A percentile compares a stretch with the other conserved stretches of the same genome.
Conservation (phyloP, 2,329 filamentous ascomycete genomes). For the Alternaria longipes region DNA sequence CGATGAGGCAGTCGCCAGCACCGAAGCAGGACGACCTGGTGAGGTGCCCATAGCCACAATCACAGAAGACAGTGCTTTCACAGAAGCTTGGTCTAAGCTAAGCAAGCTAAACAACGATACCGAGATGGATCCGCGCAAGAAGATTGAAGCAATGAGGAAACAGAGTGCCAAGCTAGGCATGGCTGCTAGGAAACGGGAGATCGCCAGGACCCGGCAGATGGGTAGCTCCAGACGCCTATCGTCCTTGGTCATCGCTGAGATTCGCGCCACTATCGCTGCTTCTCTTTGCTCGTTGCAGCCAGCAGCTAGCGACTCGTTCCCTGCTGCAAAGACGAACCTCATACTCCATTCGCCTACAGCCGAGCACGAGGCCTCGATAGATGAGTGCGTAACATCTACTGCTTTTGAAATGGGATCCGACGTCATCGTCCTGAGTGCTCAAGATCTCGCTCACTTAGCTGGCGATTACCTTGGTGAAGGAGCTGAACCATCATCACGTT, state of each 20-base stretch:
- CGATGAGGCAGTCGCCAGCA: constrained; percentile 13
- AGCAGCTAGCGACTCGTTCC: constrained; percentile 55
- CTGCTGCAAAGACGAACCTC: constrained; percentile 64
- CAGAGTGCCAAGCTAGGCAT: constrained; percentile 25
- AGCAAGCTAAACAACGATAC: constrained; percentile 21
- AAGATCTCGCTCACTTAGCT: constrained; percentile 74
- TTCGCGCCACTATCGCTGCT: constrained; percentile 61
- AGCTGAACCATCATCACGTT: constrained; percentile 57
- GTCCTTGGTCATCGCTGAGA: constrained; percentile 52
- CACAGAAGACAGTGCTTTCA: constrained; percentile 12
- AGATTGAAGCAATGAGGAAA: constrained; percentile 23
- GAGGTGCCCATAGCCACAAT: constrained; percentile 3
- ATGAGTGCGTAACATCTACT: constrained; percentile 69
- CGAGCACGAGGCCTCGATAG: constrained; percentile 64
- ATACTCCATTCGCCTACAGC: constrained; percentile 68
- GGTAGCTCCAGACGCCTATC: constrained; percentile 30
- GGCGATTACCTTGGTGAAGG: constrained; percentile 75
- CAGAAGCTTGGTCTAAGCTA: constrained; percentile 17
- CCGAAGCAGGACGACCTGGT: constrained; percentile 8
- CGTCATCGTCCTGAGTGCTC: constrained; percentile 72
- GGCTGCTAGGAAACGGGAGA: constrained; percentile 22
- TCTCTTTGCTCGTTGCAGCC: constrained; percentile 53
- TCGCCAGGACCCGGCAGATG: constrained; percentile 23
- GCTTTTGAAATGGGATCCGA: constrained; percentile 71
- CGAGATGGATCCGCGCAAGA: constrained; percentile 15